Base-by-base conservation (phyloP, 2,329 filamentous ascomycete species). In the Colletotrichum viniferum region DNA sequence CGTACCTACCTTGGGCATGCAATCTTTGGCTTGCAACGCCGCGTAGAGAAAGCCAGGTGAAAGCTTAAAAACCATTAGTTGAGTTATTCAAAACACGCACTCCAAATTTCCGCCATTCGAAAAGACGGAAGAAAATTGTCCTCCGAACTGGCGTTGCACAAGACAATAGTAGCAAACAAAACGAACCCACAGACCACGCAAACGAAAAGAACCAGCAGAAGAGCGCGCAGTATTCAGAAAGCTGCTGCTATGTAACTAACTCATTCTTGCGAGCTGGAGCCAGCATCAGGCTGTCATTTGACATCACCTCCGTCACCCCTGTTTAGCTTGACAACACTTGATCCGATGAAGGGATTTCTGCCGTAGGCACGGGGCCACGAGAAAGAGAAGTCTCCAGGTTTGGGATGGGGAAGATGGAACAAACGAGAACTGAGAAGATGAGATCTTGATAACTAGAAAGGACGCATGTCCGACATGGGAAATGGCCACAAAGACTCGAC, bases 41-140 rank as follows among this genome's bases (percentile, higher is more conserved):
- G 12, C 38, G 38, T 5, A 43, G 38, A n/a, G 38, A 38, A 7
- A 38, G 2, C 2, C 4, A 43, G 9, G 9, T 43, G 38, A 43
- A 43, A 43, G 38, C 4, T 43, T n/a, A n/a, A 43, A 43, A 0
- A 0, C 38, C 1, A 1, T 43, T 7, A 43, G 16, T 43, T 43
- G 16, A n/a, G 2, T 8, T 16, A 38, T 8, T 16, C 7, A n/a
- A 10, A 43, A 43, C 3, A 0, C 8, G 9, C 38, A n/a, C 8
- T 1, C 38, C 0, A 6, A 10, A 43, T 6, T 43, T 43, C 8
- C 0, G 10, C 38, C 5, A 43, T 4, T 43, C 18, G 0, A 1
- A 43, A 43, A 1, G 8, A n/a, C 38, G 18, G 0, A 43, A 43
- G 0, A 43, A 3, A 43, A 43, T 1, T 43, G 38, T 43, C 0